These are phyloP conservation scores for Hygrophorus pudorinus DNA, from an alignment of 768 basidiomycete species.

Conservation along the genomic window DNA sequence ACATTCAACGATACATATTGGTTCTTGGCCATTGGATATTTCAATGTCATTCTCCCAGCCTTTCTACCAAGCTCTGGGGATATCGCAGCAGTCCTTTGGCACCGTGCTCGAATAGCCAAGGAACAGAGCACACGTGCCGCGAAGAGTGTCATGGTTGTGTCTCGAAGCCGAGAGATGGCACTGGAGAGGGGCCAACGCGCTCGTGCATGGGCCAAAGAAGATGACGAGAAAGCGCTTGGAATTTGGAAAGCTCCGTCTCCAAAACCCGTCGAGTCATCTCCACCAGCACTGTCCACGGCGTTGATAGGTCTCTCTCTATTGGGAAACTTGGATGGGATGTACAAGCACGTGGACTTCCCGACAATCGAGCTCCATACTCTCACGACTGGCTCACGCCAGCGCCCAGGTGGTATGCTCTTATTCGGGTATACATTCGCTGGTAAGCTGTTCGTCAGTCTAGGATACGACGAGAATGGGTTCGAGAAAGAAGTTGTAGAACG, in stretches of 20 bases:
- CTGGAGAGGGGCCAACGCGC: slow-evolving; percentile 49
- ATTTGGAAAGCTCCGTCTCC: slow-evolving; percentile 23
- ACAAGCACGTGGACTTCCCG: slow-evolving; percentile 57
- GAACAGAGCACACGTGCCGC: slow-evolving; percentile 56
- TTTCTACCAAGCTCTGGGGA: slow-evolving; percentile 46
- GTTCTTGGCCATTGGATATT: slow-evolving; percentile 75
- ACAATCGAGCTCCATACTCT: slow-evolving; percentile 55
- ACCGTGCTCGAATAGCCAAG: slow-evolving; percentile 59
- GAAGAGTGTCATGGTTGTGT: slow-evolving; percentile 50
- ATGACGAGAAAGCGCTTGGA: slow-evolving; percentile 51
- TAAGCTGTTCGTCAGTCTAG: slow-evolving; percentile 70
- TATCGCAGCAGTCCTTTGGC: slow-evolving; percentile 52
- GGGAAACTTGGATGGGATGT: slow-evolving; percentile 78
- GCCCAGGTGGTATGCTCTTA: slow-evolving; percentile 67
- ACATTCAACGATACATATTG: slow-evolving; percentile 56
- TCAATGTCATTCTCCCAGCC: slow-evolving; percentile 70
- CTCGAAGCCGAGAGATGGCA: slow-evolving; percentile 59
- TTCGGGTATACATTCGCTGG: slow-evolving; percentile 72
- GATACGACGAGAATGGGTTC: slow-evolving; percentile 74
- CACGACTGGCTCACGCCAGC: slow-evolving; percentile 79
- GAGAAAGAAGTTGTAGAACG: slow-evolving; percentile 44
- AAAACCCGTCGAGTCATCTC: slow-evolving; percentile 7
- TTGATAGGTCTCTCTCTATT: slow-evolving; percentile 73
- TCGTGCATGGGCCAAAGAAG: slow-evolving; percentile 62
- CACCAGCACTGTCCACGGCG: slow-evolving; percentile 43